Percentiles rank a stretch among this genome's conserved stretches.
phyloP scores from a whole-genome alignment of 2,329 filamentous ascomycete genomes.

The Fusarium sp. region DNA sequence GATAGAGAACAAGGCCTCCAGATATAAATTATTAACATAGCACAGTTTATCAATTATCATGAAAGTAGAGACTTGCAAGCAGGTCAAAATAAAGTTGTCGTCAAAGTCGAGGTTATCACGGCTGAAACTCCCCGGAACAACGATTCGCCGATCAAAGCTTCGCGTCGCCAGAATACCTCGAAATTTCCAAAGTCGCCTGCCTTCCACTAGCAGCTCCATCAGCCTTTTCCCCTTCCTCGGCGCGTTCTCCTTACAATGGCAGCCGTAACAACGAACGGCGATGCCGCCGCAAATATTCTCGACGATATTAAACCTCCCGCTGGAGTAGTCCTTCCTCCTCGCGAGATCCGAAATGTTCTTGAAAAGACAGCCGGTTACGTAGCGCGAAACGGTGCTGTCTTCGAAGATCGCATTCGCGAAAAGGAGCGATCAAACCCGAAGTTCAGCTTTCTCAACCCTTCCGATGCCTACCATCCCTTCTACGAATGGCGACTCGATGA shows the following conservation, averaged over 20 bases:
- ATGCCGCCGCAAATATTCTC: constrained; percentile 61
- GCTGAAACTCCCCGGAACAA: constrained; percentile 13
- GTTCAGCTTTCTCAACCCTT: constrained; percentile 84
- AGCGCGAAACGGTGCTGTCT: constrained; percentile 72
- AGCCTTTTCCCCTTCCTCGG: constrained; percentile 3
- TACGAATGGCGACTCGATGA: constrained; percentile 93
- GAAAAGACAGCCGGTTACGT: constrained; percentile 97
- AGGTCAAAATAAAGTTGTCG: background rate
- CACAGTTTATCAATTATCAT: background rate
- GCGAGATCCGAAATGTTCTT: constrained; percentile 84
- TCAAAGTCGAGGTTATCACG: background rate
- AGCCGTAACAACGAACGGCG: constrained; percentile 61
- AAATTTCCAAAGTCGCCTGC: constrained; percentile 43
- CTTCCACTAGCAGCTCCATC: constrained; percentile 18
- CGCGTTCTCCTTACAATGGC: constrained; percentile 43
- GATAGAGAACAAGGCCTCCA: too few species aligned
- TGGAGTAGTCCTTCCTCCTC: constrained; percentile 89
- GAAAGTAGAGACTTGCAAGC: background rate
- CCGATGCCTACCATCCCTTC: constrained; percentile 87
- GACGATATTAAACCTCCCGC: constrained; percentile 82
- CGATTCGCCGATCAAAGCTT: constrained; percentile 23
- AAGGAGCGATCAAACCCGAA: constrained; percentile 89
- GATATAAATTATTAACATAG: too few species aligned
- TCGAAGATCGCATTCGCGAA: constrained; percentile 86
- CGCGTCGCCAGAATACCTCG: constrained; percentile 38